Base-by-base conservation (phyloP, 257 asterid species). In the Solanum rostratum region DNA sequence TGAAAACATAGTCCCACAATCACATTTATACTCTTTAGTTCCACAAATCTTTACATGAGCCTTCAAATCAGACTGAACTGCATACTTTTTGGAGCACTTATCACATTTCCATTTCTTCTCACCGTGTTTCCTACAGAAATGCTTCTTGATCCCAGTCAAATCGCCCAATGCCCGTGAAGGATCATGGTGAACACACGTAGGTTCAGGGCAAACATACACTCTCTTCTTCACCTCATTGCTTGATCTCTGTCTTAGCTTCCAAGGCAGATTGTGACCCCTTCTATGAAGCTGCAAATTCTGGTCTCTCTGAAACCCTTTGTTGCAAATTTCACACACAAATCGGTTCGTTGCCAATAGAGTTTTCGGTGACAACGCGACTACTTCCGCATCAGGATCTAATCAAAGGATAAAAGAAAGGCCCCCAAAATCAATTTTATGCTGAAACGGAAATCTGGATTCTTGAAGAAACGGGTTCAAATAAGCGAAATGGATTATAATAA, bases 251-350 rank as follows among this genome's bases (percentile, higher is more conserved):
- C 88, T 85, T n/a, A 94, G 92, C 89, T 94, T 94, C 98, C 98
- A 94, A 8, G 98, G 98, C 85, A 94, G 83, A 86, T 94, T 94
- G 50, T 94, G 98, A 8, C 98, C 98, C 74, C 98, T 92, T 85
- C 97, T 87, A 81, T 94, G 97, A 78, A 94, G 98, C 92, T 93
- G 98, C 88, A 94, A 87, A 90, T 94, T 94, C 92, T 94, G 98
- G 89, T 94, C 98, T 85, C 98, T 91, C 73, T 94, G 97, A 87
- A 94, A 94, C 81, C 98, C 98, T 62, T 94, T 93, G n/a, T 85
- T 92, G 91, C 98, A 94, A 73, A 94, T 91, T 88, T 94, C 98
- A 84, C 97, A 94, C 30, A 94, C 95, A 69, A 94, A 94, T 90
- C 97, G 90, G 68, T 93, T 94, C 30, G 96, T 94, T 11, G 97